Conservation (phyloP, 75 land plant species). For the Pinus albicaulis region DNA sequence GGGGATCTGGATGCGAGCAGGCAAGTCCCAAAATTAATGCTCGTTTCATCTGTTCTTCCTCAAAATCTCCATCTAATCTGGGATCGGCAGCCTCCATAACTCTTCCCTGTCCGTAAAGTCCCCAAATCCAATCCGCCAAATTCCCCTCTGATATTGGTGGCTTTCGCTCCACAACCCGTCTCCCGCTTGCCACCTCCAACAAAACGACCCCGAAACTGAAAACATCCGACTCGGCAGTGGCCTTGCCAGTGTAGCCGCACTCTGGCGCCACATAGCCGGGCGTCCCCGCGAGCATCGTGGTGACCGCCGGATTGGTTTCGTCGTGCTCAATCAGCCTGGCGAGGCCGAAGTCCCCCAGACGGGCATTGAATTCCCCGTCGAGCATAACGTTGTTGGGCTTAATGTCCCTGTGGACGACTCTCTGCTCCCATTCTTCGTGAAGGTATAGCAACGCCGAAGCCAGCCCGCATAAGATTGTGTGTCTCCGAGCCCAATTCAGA, state of each 20-base stretch:
- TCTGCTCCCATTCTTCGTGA: conserved; percentile 24
- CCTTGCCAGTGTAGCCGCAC: conserved; percentile 13
- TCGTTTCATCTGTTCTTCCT: conserved; percentile 40
- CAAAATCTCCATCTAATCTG: conserved; percentile 28
- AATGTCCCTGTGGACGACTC: conserved; percentile 18
- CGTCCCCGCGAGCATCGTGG: conserved; percentile 24
- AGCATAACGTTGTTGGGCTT: conserved; percentile 25
- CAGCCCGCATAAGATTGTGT: not conserved
- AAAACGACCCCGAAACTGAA: conserved; percentile 37
- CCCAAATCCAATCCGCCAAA: conserved; percentile 44
- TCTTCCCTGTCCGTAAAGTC: conserved; percentile 18
- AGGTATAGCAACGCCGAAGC: conserved; percentile 15
- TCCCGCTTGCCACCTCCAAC: conserved; percentile 34
- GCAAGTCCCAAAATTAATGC: conserved; percentile 53
- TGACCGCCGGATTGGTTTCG: conserved; percentile 13
- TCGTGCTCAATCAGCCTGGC: conserved; percentile 19
- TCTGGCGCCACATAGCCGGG: conserved; percentile 47
- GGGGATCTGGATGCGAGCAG: conserved; percentile 59
- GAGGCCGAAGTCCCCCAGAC: conserved; percentile 25
- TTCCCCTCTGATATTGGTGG: not conserved
- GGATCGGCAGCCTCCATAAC: conserved; percentile 19
- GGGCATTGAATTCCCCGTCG: conserved; percentile 16
- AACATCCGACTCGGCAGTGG: conserved; percentile 33
- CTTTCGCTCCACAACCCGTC: conserved; percentile 3
- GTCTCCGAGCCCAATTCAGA: not conserved